Evolutionary conservation across 148 eudicot genomes (phyloP).

Genomic region (Agrostemma githago): DNA sequence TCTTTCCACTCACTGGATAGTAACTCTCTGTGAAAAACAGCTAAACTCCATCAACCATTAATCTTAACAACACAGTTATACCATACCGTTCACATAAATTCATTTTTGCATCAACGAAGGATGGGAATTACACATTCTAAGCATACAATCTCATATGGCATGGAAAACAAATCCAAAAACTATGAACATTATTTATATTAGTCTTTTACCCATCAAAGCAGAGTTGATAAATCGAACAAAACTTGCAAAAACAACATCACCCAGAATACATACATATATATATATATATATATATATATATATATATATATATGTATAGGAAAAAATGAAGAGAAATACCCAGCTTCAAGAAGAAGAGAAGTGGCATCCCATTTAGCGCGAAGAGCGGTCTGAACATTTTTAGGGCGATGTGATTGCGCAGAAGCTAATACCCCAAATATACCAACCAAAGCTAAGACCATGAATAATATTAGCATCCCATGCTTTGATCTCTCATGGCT

Average conservation of each 20-base stretch:
- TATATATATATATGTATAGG: too few relatives aligned
- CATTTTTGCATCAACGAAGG: neutral
- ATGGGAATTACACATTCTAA: neutral
- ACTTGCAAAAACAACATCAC: neutral
- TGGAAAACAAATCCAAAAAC: neutral
- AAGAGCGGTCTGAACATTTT: conserved; percentile 87
- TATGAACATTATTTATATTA: too few relatives aligned
- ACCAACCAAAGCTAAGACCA: conserved; percentile 25
- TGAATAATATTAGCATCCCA: conserved; percentile 25
- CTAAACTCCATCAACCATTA: neutral
- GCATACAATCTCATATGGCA: neutral
- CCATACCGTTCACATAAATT: neutral
- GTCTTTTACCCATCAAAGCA: neutral
- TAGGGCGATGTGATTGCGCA: conserved; percentile 57
- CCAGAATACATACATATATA: neutral
- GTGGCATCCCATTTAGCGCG: conserved; percentile 90
- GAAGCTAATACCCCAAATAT: conserved; percentile 43
- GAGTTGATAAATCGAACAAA: neutral
- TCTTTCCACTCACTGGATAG: conserved; percentile 87
- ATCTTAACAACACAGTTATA: neutral
- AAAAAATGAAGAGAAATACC: conserved; percentile 32
- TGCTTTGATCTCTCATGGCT: conserved; percentile 42
- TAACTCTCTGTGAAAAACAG: conserved; percentile 60
- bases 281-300: too few relatives aligned
- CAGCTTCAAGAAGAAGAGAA: conserved; percentile 83